phyloP scores from a whole-genome alignment of 768 basidiomycete species.

The Termitomyces titanicus region DNA sequence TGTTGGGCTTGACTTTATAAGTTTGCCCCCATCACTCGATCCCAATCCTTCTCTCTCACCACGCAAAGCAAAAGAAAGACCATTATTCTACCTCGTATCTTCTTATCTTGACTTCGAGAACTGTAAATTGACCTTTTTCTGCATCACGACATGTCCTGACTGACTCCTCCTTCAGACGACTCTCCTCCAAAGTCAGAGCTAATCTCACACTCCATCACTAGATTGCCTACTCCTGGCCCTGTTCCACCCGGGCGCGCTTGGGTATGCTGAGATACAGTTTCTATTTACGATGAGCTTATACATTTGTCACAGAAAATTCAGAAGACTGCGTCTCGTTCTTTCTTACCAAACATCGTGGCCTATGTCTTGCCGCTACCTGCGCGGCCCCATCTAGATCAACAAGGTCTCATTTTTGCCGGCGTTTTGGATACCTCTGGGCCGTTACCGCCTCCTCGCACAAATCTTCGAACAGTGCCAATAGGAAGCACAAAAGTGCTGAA shows the following conservation, averaged over 20 bases:
- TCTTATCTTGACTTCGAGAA: slow-evolving; percentile 59
- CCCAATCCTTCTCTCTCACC: slow-evolving; percentile 9
- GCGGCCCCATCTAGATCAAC: slow-evolving; percentile 22
- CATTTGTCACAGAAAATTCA: slow-evolving; percentile 24
- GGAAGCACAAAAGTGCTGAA: slow-evolving; percentile 50
- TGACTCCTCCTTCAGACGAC: slow-evolving; percentile 21
- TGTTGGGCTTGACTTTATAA: slow-evolving; percentile 44
- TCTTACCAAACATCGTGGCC: slow-evolving; percentile 41
- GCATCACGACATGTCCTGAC: neutral
- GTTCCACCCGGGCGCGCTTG: slow-evolving; percentile 27
- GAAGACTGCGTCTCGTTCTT: slow-evolving; percentile 33
- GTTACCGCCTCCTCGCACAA: slow-evolving; percentile 26
- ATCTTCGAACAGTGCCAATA: slow-evolving; percentile 35
- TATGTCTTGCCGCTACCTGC: slow-evolving; percentile 42
- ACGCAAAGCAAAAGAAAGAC: slow-evolving; percentile 20
- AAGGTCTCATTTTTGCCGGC: slow-evolving; percentile 40
- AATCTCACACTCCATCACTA: slow-evolving; percentile 28
- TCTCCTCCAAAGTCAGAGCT: slow-evolving; percentile 38
- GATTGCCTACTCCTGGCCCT: slow-evolving; percentile 14
- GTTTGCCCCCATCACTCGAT: slow-evolving; percentile 14
- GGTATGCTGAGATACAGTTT: slow-evolving; percentile 26
- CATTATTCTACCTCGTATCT: slow-evolving; percentile 43
- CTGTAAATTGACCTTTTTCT: slow-evolving; percentile 37
- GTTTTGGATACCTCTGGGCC: slow-evolving; percentile 45
- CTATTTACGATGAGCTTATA: neutral